Percentiles rank a stretch among this genome's conserved stretches.
Evolutionary conservation across 2,329 filamentous ascomycete species (phyloP).

Genomic region (Ophiocordyceps camponoti-rufipedis): DNA sequence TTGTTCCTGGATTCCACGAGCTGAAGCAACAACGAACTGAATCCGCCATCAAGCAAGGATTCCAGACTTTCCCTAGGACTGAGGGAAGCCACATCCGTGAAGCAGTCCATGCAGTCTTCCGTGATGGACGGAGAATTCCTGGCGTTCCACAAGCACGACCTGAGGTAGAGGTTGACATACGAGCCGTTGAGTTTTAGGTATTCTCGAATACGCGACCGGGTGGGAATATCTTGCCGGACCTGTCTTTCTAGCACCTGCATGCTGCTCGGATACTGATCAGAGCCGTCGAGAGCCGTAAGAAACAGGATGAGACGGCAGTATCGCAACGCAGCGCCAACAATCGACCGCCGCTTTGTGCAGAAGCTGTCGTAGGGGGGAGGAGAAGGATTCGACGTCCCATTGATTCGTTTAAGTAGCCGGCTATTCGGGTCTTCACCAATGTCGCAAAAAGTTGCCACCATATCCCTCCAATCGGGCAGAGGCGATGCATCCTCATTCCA

Average conservation of each 20-base stretch:
- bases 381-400: constrained; percentile 1
- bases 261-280: constrained; percentile 63
- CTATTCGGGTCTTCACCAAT: constrained; percentile 11
- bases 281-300: constrained; percentile 26
- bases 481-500: constrained; percentile 20
- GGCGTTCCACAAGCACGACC: constrained; percentile 40
- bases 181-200: constrained; percentile 28
- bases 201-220: constrained; percentile 37
- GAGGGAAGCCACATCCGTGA: constrained; percentile 34
- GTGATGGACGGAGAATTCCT: constrained; percentile 9
- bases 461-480: constrained; percentile 32
- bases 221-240: constrained; percentile 49
- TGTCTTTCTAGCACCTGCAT: constrained; percentile 58
- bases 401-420: background rate
- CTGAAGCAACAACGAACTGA: constrained; percentile 33
- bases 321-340: background rate
- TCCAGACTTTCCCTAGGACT: constrained; percentile 31
- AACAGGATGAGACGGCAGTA: constrained; percentile 20
- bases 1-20: constrained; percentile 55
- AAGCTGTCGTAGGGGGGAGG: constrained; percentile 28
- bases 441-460: constrained; percentile 31
- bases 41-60: constrained; percentile 21
- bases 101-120: constrained; percentile 30
- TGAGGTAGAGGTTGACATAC: constrained; percentile 25
- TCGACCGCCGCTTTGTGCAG: background rate